phyloP scores from a whole-genome alignment of 2,329 filamentous ascomycete species.

The Neonectria hederae region DNA sequence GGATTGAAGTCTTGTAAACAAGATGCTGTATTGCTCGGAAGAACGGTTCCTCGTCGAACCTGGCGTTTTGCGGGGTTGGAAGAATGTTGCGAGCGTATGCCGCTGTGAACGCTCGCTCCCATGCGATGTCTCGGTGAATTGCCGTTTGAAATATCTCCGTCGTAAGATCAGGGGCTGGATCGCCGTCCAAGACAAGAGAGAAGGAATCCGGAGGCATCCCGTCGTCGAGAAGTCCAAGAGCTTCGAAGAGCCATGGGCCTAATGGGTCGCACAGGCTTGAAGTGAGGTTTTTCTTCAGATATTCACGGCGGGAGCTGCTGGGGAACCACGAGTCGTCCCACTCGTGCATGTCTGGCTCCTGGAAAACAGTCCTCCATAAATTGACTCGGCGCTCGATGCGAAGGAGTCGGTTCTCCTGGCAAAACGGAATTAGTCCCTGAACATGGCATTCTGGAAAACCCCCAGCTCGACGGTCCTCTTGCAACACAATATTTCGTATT shows the following conservation, averaged over 20 bases:
- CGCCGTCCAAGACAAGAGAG: slow-evolving; percentile 8
- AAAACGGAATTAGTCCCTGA: slow-evolving; percentile 1
- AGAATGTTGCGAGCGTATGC: not conserved
- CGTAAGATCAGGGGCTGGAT: not conserved
- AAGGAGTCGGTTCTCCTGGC: slow-evolving; percentile 21
- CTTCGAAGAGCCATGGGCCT: slow-evolving; percentile 6
- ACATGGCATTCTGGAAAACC: not conserved
- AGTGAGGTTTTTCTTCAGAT: not conserved
- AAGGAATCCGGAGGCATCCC: not conserved
- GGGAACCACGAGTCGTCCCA: not conserved
- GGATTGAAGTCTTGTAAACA: not conserved
- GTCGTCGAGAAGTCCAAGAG: not conserved
- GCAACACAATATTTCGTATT: not conserved
- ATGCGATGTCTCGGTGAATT: not conserved
- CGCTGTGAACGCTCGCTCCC: not conserved
- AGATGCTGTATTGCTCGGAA: not conserved
- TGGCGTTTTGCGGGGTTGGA: rapidly evolving
- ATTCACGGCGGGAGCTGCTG: rapidly evolving
- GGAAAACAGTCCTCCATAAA: not conserved
- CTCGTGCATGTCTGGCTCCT: not conserved
- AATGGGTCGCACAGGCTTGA: not conserved
- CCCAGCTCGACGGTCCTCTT: slow-evolving; percentile 12
- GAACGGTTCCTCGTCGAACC: not conserved
- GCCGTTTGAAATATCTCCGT: not conserved
- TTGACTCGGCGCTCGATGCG: slow-evolving; percentile 21